These are phyloP conservation scores for Cryphonectria japonica DNA, from an alignment of 2,329 filamentous ascomycete species.

Conservation along the genomic window DNA sequence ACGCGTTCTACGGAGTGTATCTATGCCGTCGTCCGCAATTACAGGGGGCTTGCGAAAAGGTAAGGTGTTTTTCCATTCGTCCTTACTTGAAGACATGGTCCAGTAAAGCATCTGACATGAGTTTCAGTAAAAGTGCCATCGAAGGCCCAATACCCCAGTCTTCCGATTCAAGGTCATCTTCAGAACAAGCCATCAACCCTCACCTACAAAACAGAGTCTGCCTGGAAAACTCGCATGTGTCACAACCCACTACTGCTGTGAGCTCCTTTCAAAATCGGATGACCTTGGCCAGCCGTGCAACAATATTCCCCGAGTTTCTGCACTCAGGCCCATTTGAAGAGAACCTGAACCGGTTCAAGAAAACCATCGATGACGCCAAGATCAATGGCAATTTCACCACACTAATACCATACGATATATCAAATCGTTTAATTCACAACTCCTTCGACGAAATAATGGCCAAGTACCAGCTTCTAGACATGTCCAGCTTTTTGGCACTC, in stretches of 20 bases:
- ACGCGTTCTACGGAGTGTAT: slow-evolving; percentile 1
- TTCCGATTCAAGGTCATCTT: neutral
- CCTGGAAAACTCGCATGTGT: neutral
- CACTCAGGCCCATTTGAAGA: neutral
- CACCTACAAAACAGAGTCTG: neutral
- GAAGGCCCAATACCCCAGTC: neutral
- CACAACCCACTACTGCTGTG: neutral
- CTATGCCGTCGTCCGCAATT: slow-evolving; percentile 12
- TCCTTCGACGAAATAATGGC: slow-evolving; percentile 26
- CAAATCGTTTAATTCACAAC: slow-evolving; percentile 21
- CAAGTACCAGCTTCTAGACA: slow-evolving; percentile 24
- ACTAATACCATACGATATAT: slow-evolving; percentile 6
- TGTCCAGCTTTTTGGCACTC: slow-evolving; percentile 19
- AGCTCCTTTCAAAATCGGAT: neutral
- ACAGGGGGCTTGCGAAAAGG: slow-evolving; percentile 15
- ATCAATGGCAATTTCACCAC: neutral
- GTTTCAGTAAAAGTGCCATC: neutral
- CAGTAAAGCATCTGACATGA: neutral
- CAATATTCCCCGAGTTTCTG: neutral
- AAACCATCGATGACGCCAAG: neutral
- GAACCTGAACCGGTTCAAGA: neutral
- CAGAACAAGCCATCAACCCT: neutral
- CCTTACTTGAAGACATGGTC: slow-evolving; percentile 8
- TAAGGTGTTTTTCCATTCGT: neutral
- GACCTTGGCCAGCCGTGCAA: neutral